Percentiles rank a stretch among this genome's conserved stretches.
Conservation (phyloP, 331 rosid genomes). For the Quercus phellos region DNA sequence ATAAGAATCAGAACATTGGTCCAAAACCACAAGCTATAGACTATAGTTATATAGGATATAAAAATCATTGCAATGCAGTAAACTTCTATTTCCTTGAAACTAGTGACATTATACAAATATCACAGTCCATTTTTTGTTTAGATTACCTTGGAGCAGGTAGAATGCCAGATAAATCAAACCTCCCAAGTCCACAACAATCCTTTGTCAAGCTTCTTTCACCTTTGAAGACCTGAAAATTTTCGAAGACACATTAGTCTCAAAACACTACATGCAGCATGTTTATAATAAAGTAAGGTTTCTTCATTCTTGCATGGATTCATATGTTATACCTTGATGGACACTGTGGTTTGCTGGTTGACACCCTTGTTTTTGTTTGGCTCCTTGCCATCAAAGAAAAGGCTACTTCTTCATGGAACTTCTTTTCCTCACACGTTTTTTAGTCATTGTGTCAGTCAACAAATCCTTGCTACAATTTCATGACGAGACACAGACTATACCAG, state of each 20-base stretch:
- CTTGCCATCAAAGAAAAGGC: constrained; percentile 42
- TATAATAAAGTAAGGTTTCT: background rate
- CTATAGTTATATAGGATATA: background rate
- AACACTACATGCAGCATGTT: background rate
- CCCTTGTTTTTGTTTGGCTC: constrained; percentile 39
- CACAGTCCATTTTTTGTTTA: background rate
- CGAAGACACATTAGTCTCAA: background rate
- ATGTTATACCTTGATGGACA: constrained; percentile 33
- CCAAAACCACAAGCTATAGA: background rate
- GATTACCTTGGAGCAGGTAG: constrained; percentile 53
- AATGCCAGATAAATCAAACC: constrained; percentile 44
- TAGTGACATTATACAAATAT: too few species aligned
- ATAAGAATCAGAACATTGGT: background rate
- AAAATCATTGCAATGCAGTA: background rate
- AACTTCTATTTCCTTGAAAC: too few species aligned
- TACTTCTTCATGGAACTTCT: too few species aligned
- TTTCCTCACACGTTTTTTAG: too few species aligned
- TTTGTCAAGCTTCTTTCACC: constrained; percentile 55
- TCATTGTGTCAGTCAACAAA: too few species aligned
- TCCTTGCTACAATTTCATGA: too few species aligned
- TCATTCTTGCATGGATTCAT: background rate
- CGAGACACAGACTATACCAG: too few species aligned
- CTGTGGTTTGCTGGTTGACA: constrained; percentile 44
- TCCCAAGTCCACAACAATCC: constrained; percentile 51
- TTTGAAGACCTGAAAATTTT: constrained; percentile 35